Evolutionary conservation across 768 basidiomycete species (phyloP).

Genomic region (Naematelia encephala): DNA sequence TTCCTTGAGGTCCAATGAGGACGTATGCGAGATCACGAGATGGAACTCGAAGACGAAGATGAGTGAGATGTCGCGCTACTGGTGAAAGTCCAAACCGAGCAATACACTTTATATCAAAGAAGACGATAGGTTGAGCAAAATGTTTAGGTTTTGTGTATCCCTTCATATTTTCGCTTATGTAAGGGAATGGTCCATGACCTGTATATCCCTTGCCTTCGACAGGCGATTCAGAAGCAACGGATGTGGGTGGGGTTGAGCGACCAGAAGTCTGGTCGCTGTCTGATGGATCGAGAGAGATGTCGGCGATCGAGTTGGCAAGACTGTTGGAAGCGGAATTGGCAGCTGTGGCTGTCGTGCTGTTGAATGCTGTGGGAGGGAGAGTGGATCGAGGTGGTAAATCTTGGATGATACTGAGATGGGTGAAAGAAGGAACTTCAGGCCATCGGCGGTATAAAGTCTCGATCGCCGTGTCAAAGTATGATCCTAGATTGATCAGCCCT

Average conservation of each 20-base stretch:
- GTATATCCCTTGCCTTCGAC: constrained; percentile 40
- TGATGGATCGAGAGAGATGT: constrained; percentile 22
- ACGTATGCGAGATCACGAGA: constrained; percentile 51
- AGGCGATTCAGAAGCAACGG: constrained; percentile 46
- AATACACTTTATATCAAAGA: constrained; percentile 64
- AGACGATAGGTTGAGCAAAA: constrained; percentile 80
- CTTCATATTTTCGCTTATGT: constrained; percentile 40
- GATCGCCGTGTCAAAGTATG: constrained; percentile 76
- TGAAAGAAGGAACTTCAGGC: constrained; percentile 53
- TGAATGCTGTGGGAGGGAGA: constrained; percentile 14
- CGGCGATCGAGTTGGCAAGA: constrained; percentile 34
- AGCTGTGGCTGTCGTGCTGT: constrained; percentile 5
- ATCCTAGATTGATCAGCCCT: constrained; percentile 56
- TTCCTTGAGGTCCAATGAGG: constrained; percentile 25
- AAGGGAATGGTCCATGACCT: constrained; percentile 49
- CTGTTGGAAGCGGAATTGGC: constrained; percentile 11
- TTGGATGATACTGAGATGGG: constrained; percentile 51
- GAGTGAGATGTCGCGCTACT: constrained; percentile 54
- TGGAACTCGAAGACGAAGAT: constrained; percentile 70
- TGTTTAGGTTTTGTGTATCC: constrained; percentile 39
- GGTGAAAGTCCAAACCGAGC: constrained; percentile 55
- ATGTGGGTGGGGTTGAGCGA: constrained; percentile 29
- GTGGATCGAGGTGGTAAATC: constrained; percentile 49
- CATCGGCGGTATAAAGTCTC: constrained; percentile 61
- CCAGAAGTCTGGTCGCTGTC: constrained; percentile 14